Percentiles rank a stretch among this genome's conserved stretches.
phyloP scores from a whole-genome alignment of 257 asterid species.

The Catharanthus roseus region DNA sequence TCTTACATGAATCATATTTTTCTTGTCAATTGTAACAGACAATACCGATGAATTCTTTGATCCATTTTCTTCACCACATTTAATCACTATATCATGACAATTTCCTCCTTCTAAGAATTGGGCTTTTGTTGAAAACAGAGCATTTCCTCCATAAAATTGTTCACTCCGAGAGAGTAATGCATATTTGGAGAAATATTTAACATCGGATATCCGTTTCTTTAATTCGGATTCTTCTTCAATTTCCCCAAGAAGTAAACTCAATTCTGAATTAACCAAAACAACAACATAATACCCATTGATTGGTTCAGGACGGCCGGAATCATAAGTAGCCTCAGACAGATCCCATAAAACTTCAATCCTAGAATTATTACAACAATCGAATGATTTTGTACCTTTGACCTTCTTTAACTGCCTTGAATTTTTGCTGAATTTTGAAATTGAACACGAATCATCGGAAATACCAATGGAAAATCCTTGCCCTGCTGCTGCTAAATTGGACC shows the following conservation, averaged over 20 bases:
- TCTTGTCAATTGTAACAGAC: constrained; percentile 54
- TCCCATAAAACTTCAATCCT: constrained; percentile 61
- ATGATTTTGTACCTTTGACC: constrained; percentile 34
- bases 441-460: constrained; percentile 36
- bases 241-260: constrained; percentile 49
- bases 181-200: constrained; percentile 14
- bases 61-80: constrained; percentile 28
- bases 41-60: constrained; percentile 18
- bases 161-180: constrained; percentile 49
- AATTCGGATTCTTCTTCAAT: constrained; percentile 27
- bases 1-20: constrained; percentile 56
- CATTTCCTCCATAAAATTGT: constrained; percentile 48
- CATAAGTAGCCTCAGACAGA: constrained; percentile 44
- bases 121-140: constrained; percentile 47
- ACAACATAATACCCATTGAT: constrained; percentile 38
- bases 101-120: constrained; percentile 47
- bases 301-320: constrained; percentile 58
- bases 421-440: constrained; percentile 26
- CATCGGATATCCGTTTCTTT: constrained; percentile 19
- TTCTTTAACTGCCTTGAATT: constrained; percentile 23
- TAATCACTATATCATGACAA: constrained; percentile 53
- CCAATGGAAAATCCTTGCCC: constrained; percentile 40
- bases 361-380: constrained; percentile 29
- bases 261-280: constrained; percentile 43
- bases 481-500: constrained; percentile 31